Conservation (phyloP, 768 basidiomycete genomes). For the Asterophora parasitica region DNA sequence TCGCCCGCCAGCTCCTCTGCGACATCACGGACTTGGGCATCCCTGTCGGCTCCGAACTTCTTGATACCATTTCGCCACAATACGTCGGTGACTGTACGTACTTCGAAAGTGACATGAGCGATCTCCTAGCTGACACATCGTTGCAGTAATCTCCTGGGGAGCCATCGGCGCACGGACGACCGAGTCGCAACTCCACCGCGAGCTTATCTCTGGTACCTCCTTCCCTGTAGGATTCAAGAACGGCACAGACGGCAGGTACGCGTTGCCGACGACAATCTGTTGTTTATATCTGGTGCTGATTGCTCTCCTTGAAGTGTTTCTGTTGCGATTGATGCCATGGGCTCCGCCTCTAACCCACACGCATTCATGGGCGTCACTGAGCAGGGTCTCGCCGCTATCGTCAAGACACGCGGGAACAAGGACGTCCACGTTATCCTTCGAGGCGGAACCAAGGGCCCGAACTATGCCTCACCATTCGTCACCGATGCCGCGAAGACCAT, state of each 20-base stretch:
- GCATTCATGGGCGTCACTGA: constrained; percentile 94
- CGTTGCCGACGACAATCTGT: too few relatives aligned
- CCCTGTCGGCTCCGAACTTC: constrained; percentile 91
- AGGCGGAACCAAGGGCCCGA: constrained; percentile 91
- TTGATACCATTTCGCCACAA: constrained; percentile 77
- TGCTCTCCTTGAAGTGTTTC: constrained; percentile 64
- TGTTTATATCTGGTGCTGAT: too few relatives aligned
- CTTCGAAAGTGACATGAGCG: too few relatives aligned
- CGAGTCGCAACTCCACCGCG: constrained; percentile 93
- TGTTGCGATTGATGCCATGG: too few relatives aligned
- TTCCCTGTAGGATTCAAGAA: constrained; percentile 99
- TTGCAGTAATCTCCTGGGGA: constrained; percentile 77
- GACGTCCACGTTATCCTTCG: too few relatives aligned
- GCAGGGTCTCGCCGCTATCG: too few relatives aligned
- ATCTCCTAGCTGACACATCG: constrained; percentile 7
- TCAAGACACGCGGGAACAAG: too few relatives aligned
- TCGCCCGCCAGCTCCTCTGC: constrained; percentile 84
- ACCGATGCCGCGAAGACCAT: constrained; percentile 57
- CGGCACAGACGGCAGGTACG: constrained; percentile 88
- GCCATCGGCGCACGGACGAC: constrained; percentile 98
- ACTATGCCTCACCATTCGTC: constrained; percentile 75
- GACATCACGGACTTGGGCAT: too few relatives aligned
- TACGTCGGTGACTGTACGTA: constrained; percentile 70
- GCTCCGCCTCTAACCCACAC: constrained; percentile 85
- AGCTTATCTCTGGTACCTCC: constrained; percentile 88